Conservation (phyloP, 768 basidiomycete species). For the Mycena epipterygia region DNA sequence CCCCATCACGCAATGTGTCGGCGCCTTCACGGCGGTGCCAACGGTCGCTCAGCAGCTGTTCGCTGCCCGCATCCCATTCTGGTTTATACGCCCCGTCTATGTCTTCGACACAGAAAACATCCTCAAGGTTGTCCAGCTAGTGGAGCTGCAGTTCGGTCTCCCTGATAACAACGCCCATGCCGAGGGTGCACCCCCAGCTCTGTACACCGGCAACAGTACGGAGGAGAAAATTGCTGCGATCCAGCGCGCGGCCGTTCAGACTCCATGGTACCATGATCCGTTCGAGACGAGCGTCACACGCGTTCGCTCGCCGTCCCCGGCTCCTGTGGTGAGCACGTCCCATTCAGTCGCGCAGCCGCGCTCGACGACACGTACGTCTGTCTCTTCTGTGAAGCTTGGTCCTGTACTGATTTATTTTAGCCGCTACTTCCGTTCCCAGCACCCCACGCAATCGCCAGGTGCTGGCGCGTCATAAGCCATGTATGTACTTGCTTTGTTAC, state of each 20-base stretch:
- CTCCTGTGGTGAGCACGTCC: too few species aligned
- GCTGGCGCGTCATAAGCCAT: not conserved
- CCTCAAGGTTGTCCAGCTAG: not conserved
- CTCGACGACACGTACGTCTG: too few species aligned
- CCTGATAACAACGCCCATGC: not conserved
- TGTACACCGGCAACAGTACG: not conserved
- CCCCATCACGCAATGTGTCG: not conserved
- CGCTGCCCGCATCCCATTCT: not conserved
- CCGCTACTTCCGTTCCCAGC: not conserved
- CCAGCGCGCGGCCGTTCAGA: not conserved
- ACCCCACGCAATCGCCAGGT: not conserved
- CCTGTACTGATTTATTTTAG: too few species aligned
- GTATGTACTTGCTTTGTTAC: not conserved
- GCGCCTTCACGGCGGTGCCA: not conserved
- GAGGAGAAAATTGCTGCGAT: not conserved
- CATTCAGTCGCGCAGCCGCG: too few species aligned
- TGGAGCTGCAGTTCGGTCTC: not conserved
- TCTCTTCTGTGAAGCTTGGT: too few species aligned
- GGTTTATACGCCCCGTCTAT: not conserved
- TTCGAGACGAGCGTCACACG: not conserved
- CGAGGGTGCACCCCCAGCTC: not conserved
- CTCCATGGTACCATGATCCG: not conserved
- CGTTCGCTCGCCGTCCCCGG: too few species aligned
- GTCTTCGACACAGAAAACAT: not conserved
- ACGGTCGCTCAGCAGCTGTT: not conserved